Conservation (phyloP, 352 stramenopile species). For the Aphanomyces astaci region DNA sequence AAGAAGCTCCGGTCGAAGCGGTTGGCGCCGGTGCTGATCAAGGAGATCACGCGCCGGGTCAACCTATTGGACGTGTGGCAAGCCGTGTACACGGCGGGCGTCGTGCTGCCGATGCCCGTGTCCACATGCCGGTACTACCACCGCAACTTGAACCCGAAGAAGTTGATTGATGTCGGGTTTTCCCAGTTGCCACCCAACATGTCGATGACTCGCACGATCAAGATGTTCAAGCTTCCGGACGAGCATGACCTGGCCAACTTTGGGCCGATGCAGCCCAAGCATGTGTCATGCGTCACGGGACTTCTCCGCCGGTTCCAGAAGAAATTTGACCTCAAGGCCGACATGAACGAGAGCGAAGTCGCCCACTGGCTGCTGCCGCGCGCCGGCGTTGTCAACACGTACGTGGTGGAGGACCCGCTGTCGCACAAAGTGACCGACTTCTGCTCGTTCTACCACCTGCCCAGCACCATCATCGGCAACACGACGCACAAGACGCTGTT, state of each 20-base stretch:
- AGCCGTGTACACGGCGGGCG: conserved; percentile 98
- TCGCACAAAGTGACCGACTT: conserved; percentile 89
- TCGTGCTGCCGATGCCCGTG: conserved; percentile 94
- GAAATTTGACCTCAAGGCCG: conserved; percentile 70
- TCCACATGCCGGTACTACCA: conserved; percentile 95
- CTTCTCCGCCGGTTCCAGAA: conserved; percentile 48
- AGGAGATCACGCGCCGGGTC: conserved; percentile 98
- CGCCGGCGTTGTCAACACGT: conserved; percentile 92
- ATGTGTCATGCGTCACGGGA: conserved; percentile 41
- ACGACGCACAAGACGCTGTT: conserved; percentile 93
- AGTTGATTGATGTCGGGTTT: conserved; percentile 98
- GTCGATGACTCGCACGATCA: conserved; percentile 92
- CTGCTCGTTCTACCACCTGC: conserved; percentile 96
- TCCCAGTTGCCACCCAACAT: conserved; percentile 86
- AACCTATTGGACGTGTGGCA: conserved; percentile 92
- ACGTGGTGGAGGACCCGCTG: conserved; percentile 74
- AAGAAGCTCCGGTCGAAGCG: conserved; percentile 96
- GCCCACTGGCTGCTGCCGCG: conserved; percentile 96
- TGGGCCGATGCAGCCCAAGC: conserved; percentile 42
- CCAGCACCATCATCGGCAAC: conserved; percentile 93
- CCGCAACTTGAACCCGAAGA: conserved; percentile 96
- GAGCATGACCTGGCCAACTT: conserved; percentile 35
- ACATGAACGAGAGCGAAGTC: conserved; percentile 90
- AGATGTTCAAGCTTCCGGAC: conserved; percentile 80
- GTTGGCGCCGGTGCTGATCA: conserved; percentile 97